These are phyloP conservation scores for Thraustochytrium striatum DNA, from an alignment of 352 stramenopile species.

Conservation along the genomic window DNA sequence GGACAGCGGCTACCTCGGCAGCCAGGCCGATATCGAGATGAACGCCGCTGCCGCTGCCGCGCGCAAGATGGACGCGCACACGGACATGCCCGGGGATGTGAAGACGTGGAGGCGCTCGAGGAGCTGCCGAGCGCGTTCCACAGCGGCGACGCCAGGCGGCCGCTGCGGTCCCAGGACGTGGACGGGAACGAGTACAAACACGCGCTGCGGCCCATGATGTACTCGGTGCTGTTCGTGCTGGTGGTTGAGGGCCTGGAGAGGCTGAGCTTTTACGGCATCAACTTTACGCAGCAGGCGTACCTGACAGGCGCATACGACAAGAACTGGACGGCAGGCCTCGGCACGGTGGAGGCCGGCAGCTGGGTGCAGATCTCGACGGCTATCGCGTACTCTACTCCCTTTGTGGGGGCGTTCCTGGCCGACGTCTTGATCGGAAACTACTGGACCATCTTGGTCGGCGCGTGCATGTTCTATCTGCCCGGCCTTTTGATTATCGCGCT, in stretches of 20 bases:
- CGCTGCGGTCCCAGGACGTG: constrained; percentile 58
- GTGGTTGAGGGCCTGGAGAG: constrained; percentile 63
- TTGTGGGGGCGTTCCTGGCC: constrained; percentile 60
- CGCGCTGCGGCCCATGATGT: constrained; percentile 57
- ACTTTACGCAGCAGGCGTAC: constrained; percentile 64
- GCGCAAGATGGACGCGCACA: not conserved
- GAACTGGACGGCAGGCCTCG: constrained; percentile 61
- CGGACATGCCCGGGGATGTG: not conserved
- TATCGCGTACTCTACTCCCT: constrained; percentile 64
- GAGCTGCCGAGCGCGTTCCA: not conserved
- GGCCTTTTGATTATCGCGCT: constrained; percentile 61
- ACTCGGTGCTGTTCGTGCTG: constrained; percentile 62
- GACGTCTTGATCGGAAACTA: constrained; percentile 64
- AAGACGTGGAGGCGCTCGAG: not conserved
- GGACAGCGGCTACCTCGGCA: no score
- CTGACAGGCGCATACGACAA: constrained; percentile 62
- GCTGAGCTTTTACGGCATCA: constrained; percentile 65
- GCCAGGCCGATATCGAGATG: no score
- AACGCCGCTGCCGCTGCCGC: no score
- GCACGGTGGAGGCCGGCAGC: constrained; percentile 56
- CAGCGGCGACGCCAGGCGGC: constrained; percentile 33
- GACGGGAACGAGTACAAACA: constrained; percentile 55
- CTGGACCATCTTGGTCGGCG: constrained; percentile 58
- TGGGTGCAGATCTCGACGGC: constrained; percentile 62
- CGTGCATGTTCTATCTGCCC: constrained; percentile 60